phyloP scores from a whole-genome alignment of 177 flowering plant genomes.

The Vitis hybrid region DNA sequence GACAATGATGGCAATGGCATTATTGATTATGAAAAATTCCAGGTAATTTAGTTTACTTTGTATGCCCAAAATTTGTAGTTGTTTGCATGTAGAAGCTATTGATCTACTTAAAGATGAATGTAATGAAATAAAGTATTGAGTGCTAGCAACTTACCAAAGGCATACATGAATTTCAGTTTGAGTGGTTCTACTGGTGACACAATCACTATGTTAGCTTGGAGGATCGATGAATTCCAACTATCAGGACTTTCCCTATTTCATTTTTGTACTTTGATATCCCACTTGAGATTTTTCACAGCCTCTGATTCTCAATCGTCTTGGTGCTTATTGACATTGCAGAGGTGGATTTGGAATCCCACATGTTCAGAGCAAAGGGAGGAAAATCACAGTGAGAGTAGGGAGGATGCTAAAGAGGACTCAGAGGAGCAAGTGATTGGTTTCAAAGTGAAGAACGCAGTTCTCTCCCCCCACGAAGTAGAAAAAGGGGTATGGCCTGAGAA shows the following conservation, averaged over 20 bases:
- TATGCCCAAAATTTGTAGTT: too few species aligned
- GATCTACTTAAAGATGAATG: too few species aligned
- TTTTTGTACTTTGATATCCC: too few species aligned
- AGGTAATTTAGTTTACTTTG: constrained; percentile 38
- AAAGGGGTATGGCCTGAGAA: constrained; percentile 87
- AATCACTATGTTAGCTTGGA: too few species aligned
- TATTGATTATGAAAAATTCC: constrained; percentile 73
- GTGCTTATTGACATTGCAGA: constrained; percentile 4
- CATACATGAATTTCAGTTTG: too few species aligned
- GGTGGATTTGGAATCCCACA: constrained; percentile 22
- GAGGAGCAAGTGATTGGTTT: constrained; percentile 30
- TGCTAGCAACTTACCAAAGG: too few species aligned
- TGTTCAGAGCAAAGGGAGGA: constrained; percentile 16
- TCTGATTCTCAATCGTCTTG: neutral
- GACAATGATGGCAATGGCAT: constrained; percentile 73
- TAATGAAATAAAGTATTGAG: too few species aligned
- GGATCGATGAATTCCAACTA: too few species aligned
- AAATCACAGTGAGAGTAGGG: neutral
- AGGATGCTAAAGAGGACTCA: constrained; percentile 1
- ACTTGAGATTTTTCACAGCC: too few species aligned
- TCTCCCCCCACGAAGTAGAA: constrained; percentile 77
- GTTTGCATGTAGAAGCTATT: too few species aligned
- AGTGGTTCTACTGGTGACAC: too few species aligned
- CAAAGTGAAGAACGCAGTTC: constrained; percentile 71
- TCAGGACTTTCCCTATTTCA: too few species aligned